phyloP scores from a whole-genome alignment of 2,329 filamentous ascomycete genomes.

The Xylaria hypoxylon region DNA sequence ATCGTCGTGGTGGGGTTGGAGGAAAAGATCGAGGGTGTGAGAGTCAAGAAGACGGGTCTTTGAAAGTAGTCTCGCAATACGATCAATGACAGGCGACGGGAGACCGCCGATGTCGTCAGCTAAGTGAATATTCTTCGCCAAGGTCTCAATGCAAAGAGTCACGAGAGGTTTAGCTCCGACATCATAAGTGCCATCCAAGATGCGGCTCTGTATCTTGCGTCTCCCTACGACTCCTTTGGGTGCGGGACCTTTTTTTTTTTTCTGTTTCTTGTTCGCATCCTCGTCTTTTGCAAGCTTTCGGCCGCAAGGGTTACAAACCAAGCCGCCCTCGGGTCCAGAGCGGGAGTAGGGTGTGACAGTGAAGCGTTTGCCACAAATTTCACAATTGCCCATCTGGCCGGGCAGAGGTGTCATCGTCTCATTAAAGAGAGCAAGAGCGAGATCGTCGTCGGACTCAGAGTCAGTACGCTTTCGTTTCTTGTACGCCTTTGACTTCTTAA shows the following conservation, averaged over 20 bases:
- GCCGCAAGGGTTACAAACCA: slow-evolving; percentile 86
- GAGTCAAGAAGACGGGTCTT: slow-evolving; percentile 69
- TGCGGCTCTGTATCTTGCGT: slow-evolving; percentile 83
- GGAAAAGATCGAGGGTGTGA: slow-evolving; percentile 67
- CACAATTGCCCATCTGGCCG: slow-evolving; percentile 90
- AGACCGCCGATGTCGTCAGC: slow-evolving; percentile 72
- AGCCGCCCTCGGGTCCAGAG: slow-evolving; percentile 81
- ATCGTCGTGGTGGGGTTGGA: slow-evolving; percentile 62
- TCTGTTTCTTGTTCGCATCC: slow-evolving; percentile 68
- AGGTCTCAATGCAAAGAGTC: slow-evolving; percentile 70
- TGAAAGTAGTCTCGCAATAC: slow-evolving; percentile 69
- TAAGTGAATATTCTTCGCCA: slow-evolving; percentile 71
- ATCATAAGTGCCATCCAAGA: slow-evolving; percentile 78
- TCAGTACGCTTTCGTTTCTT: slow-evolving; percentile 63
- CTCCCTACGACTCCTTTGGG: slow-evolving; percentile 70
- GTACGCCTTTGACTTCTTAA: slow-evolving; percentile 70
- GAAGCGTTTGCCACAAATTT: slow-evolving; percentile 85
- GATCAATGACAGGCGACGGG: slow-evolving; percentile 66
- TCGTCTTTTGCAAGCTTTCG: slow-evolving; percentile 77
- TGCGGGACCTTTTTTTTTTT: slow-evolving; percentile 63
- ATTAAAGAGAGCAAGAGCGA: slow-evolving; percentile 62
- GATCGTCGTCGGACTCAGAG: slow-evolving; percentile 62
- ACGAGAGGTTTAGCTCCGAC: slow-evolving; percentile 77
- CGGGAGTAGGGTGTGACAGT: slow-evolving; percentile 92
- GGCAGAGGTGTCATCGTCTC: slow-evolving; percentile 69